phyloP scores from a whole-genome alignment of 1,284 basidiomycete genomes.

The Hypsizygus ulmarius region DNA sequence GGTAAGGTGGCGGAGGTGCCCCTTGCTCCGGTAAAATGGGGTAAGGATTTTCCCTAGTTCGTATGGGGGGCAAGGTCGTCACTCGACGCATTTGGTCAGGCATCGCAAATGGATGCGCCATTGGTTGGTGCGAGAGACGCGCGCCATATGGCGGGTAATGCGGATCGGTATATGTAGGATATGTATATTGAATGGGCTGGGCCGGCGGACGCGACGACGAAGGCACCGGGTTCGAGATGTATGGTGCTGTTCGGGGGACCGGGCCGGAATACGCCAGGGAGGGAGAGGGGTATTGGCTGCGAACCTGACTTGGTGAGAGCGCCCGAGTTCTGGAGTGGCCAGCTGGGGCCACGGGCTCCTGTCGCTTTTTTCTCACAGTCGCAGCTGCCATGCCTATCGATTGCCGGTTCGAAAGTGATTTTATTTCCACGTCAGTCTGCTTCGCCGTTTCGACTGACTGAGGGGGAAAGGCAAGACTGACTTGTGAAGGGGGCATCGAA shows the following conservation, averaged over 20 bases:
- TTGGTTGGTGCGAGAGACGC: slow-evolving; percentile 5
- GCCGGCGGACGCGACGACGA: slow-evolving; percentile 7
- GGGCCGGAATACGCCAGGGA: slow-evolving; percentile 2
- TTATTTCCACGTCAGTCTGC: slow-evolving; percentile 1
- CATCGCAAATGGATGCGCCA: slow-evolving; percentile 10
- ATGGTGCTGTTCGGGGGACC: slow-evolving; percentile 8
- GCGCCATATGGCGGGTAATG: slow-evolving; percentile 16
- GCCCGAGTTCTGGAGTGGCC: background rate
- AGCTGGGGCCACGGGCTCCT: too few species aligned
- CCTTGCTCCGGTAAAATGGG: slow-evolving; percentile 11
- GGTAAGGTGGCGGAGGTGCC: slow-evolving; percentile 15
- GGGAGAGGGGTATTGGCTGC: slow-evolving; percentile 1
- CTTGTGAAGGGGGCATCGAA: too few species aligned
- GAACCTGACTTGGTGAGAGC: slow-evolving; percentile 10
- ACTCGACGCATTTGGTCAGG: slow-evolving; percentile 11
- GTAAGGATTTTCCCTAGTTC: slow-evolving; percentile 18
- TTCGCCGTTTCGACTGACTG: background rate
- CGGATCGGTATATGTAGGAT: slow-evolving; percentile 17
- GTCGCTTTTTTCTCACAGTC: too few species aligned
- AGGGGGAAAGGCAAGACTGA: background rate
- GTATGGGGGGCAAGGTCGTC: slow-evolving; percentile 8
- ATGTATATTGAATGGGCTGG: slow-evolving; percentile 12
- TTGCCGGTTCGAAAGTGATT: too few species aligned
- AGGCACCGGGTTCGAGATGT: slow-evolving; percentile 15
- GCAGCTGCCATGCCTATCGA: too few species aligned